phyloP scores from a whole-genome alignment of 2,329 filamentous ascomycete species.

The Aspergillus sp. region DNA sequence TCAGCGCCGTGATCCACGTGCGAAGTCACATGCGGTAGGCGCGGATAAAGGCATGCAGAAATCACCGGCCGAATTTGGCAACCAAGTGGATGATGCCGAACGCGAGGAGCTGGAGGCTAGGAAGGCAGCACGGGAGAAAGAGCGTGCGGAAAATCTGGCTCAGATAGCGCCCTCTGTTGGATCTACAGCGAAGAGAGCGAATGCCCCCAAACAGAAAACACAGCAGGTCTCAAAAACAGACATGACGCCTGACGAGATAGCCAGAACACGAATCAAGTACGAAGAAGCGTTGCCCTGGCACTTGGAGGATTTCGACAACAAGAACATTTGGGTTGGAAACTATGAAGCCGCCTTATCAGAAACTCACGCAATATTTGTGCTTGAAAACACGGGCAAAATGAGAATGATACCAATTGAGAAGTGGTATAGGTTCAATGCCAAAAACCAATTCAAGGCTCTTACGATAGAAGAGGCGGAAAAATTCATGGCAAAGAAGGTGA shows the following conservation, averaged over 20 bases:
- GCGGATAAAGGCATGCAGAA: slow-evolving; percentile 45
- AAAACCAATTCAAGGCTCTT: slow-evolving; percentile 67
- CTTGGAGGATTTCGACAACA: slow-evolving; percentile 92
- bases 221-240: slow-evolving; percentile 84
- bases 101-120: slow-evolving; percentile 57
- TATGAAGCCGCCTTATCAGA: slow-evolving; percentile 89
- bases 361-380: slow-evolving; percentile 72
- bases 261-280: slow-evolving; percentile 67
- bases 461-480: slow-evolving; percentile 83
- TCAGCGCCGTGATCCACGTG: slow-evolving; percentile 82
- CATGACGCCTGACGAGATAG: slow-evolving; percentile 69
- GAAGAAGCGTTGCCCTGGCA: slow-evolving; percentile 97
- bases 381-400: slow-evolving; percentile 69
- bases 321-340: slow-evolving; percentile 88
- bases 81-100: slow-evolving; percentile 66
- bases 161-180: slow-evolving; percentile 85
- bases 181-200: slow-evolving; percentile 66
- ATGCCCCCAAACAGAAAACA: slow-evolving; percentile 71
- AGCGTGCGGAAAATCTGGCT: slow-evolving; percentile 82
- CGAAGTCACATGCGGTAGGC: slow-evolving; percentile 55
- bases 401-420: slow-evolving; percentile 91
- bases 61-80: slow-evolving; percentile 33
- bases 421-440: slow-evolving; percentile 70
- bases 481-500: slow-evolving; percentile 74
- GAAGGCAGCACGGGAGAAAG: slow-evolving; percentile 77